These are phyloP conservation scores for Beauveria sp. DNA, from an alignment of 2,329 filamentous ascomycete species.

Conservation along the genomic window DNA sequence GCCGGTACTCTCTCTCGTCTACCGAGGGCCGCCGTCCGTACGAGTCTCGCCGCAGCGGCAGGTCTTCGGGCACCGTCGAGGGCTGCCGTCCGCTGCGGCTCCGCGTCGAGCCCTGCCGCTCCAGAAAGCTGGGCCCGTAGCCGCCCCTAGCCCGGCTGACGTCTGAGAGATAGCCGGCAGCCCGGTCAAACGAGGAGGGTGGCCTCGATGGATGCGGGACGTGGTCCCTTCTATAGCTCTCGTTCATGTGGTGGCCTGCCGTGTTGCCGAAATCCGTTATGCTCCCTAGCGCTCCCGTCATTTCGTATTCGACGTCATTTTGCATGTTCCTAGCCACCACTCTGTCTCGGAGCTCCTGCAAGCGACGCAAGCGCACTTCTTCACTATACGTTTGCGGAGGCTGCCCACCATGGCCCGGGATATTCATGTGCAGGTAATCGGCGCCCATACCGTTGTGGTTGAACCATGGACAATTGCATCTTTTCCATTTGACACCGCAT, in stretches of 20 bases:
- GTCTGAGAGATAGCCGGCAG: conserved; percentile 35
- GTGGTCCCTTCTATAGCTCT: conserved; percentile 39
- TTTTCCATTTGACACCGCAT: conserved; percentile 76
- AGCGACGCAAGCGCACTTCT: conserved; percentile 35
- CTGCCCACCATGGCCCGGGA: conserved; percentile 30
- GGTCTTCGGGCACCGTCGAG: background rate
- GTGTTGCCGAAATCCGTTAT: conserved; percentile 41
- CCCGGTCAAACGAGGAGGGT: conserved; percentile 19
- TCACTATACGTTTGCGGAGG: conserved; percentile 35
- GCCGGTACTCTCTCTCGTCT: conserved; percentile 1
- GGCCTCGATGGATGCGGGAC: conserved; percentile 15
- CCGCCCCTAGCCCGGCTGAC: conserved; percentile 36
- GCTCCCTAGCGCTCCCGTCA: conserved; percentile 26
- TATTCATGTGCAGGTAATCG: conserved; percentile 46
- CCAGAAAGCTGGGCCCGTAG: conserved; percentile 34
- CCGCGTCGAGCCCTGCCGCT: conserved; percentile 42
- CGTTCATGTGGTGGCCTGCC: conserved; percentile 52
- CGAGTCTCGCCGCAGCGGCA: background rate
- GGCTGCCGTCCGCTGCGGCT: conserved; percentile 5
- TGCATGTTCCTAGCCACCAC: conserved; percentile 29
- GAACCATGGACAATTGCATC: conserved; percentile 76
- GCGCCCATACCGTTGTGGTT: conserved; percentile 50
- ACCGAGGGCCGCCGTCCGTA: background rate
- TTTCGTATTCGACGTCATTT: conserved; percentile 29
- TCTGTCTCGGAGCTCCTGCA: conserved; percentile 41